Evolutionary conservation across 169 alveolate species (phyloP).

Genomic region (Neospora caninum): DNA sequence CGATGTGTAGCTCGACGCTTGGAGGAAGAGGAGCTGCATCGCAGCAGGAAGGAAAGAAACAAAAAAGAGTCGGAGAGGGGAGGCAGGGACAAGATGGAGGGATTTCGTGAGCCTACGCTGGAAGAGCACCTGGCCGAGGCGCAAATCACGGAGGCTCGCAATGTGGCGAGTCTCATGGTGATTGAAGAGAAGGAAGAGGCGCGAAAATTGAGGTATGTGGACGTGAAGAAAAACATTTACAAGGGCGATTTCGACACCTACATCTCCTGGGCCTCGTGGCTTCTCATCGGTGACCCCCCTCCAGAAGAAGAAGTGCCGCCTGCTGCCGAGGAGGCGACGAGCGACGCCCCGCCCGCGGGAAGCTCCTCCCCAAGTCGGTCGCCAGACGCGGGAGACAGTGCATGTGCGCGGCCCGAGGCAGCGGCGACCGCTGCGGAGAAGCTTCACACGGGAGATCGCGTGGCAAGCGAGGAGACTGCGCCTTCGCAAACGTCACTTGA

Average conservation of each 20-base stretch:
- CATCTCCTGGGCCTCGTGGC: constrained; percentile 59
- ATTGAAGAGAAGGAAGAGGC: constrained; percentile 54
- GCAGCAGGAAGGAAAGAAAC: constrained; percentile 10
- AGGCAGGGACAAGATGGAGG: background rate
- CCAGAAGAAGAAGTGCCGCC: background rate
- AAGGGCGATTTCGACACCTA: constrained; percentile 28
- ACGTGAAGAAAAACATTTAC: constrained; percentile 19
- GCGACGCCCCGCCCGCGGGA: background rate
- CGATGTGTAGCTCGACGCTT: background rate
- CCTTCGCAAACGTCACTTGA: too few relatives aligned
- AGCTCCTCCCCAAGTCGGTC: background rate
- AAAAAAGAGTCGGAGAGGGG: background rate
- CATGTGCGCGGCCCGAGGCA: background rate
- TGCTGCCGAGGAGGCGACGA: background rate
- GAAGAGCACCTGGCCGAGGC: constrained; percentile 85
- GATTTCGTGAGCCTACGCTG: constrained; percentile 72
- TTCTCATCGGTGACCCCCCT: constrained; percentile 30
- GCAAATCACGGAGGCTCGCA: constrained; percentile 78
- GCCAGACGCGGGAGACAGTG: background rate
- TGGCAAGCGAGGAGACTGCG: too few relatives aligned
- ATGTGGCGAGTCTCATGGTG: constrained; percentile 77
- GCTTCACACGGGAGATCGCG: background rate
- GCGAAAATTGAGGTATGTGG: constrained; percentile 23
- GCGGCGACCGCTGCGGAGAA: background rate
- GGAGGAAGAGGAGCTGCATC: constrained; percentile 36